phyloP scores from a whole-genome alignment of 1,284 basidiomycete species.

The Cryptococcus hybrid region DNA sequence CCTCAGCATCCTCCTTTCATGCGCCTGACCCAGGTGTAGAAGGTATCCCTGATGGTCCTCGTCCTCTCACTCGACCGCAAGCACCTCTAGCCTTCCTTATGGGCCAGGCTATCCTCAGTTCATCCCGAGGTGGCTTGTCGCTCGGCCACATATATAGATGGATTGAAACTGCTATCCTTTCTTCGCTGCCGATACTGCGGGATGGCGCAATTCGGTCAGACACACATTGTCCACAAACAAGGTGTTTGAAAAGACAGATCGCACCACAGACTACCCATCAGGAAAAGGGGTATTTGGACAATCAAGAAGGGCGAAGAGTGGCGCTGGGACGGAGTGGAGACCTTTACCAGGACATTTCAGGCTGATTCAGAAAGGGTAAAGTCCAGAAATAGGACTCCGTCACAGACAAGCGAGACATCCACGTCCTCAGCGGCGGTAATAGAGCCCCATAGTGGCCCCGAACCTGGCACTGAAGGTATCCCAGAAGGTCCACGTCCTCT shows the following conservation, averaged over 20 bases:
- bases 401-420: no score
- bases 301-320: not conserved
- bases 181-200: not conserved
- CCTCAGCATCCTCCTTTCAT: not conserved
- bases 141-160: slow-evolving; percentile 1
- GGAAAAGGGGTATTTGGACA: slow-evolving; percentile 1
- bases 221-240: not conserved
- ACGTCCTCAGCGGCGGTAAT: no score
- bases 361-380: not conserved
- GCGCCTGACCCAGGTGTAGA: not conserved
- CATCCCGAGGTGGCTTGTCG: not conserved
- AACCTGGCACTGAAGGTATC: not conserved
- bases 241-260: slow-evolving; percentile 1
- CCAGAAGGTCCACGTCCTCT: not conserved
- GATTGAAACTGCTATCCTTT: not conserved
- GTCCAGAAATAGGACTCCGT: not conserved
- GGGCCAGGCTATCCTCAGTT: slow-evolving; percentile 1
- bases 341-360: not conserved
- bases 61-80: not conserved
- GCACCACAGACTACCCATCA: not conserved
- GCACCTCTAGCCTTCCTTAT: not conserved
- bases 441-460: not conserved
- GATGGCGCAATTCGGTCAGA: slow-evolving; percentile 1
- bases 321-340: not conserved
- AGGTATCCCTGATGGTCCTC: not conserved